Evolutionary conservation across 345 rosid species (phyloP).

Genomic region (Eucalyptus marginata): DNA sequence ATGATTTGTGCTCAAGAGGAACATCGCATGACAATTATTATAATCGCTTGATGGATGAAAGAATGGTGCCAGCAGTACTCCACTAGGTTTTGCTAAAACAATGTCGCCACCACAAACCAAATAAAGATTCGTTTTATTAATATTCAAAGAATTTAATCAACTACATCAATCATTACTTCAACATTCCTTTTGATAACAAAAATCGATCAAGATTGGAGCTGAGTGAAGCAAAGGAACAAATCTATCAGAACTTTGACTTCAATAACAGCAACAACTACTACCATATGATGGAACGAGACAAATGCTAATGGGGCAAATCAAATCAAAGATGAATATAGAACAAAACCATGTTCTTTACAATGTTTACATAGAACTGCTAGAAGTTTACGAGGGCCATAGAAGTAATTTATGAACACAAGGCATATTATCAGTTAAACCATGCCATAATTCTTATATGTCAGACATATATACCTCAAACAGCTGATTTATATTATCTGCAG

Average conservation of each 20-base stretch:
- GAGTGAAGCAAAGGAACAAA: not conserved
- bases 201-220: not conserved
- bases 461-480: slow-evolving; percentile 55
- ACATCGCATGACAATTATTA: not conserved
- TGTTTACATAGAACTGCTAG: not conserved
- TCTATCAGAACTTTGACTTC: not conserved
- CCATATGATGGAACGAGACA: not conserved
- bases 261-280: not conserved
- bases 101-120: not conserved
- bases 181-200: not conserved
- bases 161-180: not conserved
- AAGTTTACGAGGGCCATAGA: not conserved
- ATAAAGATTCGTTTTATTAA: not conserved
- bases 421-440: not conserved
- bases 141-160: not conserved
- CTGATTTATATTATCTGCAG: slow-evolving; percentile 90
- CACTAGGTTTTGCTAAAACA: not conserved
- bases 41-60: not conserved
- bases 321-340: not conserved
- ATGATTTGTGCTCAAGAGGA: not conserved
- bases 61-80: not conserved
- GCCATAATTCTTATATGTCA: not conserved
- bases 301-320: not conserved
- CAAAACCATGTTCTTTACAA: not conserved
- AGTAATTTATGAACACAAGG: not conserved